These are phyloP conservation scores for Orbilia oligospora DNA, from an alignment of 2,329 filamentous ascomycete genomes.

Conservation along the genomic window DNA sequence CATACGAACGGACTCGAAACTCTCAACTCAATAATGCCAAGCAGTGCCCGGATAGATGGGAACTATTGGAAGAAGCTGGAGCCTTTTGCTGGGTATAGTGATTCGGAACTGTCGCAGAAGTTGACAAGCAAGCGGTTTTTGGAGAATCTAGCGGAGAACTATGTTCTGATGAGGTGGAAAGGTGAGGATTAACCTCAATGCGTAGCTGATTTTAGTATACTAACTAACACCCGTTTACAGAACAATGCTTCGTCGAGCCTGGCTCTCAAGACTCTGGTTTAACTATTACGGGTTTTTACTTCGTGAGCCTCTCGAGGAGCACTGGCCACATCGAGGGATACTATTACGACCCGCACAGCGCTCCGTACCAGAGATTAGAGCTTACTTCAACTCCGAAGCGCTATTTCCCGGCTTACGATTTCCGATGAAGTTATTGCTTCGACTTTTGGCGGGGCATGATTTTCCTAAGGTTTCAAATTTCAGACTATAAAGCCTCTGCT, in stretches of 20 bases:
- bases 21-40: slow-evolving; percentile 66
- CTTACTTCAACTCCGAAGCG: slow-evolving; percentile 65
- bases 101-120: slow-evolving; percentile 68
- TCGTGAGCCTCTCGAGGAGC: slow-evolving; percentile 69
- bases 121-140: slow-evolving; percentile 68
- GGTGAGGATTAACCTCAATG: slow-evolving; percentile 66
- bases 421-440: slow-evolving; percentile 58
- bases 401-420: slow-evolving; percentile 64
- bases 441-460: not conserved
- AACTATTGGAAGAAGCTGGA: slow-evolving; percentile 65
- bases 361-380: slow-evolving; percentile 71
- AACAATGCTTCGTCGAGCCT: slow-evolving; percentile 65
- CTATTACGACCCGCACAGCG: slow-evolving; percentile 72
- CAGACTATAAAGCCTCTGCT: not conserved
- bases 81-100: slow-evolving; percentile 67
- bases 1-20: slow-evolving; percentile 67
- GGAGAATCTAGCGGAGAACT: slow-evolving; percentile 68
- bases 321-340: slow-evolving; percentile 71
- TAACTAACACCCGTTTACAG: slow-evolving; percentile 60
- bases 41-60: slow-evolving; percentile 66
- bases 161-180: slow-evolving; percentile 74
- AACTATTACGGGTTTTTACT: slow-evolving; percentile 73
- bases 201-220: slow-evolving; percentile 64
- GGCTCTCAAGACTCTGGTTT: slow-evolving; percentile 68
- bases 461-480: not conserved